phyloP scores from a whole-genome alignment of 1,284 basidiomycete genomes.

The Ustilago nuda region DNA sequence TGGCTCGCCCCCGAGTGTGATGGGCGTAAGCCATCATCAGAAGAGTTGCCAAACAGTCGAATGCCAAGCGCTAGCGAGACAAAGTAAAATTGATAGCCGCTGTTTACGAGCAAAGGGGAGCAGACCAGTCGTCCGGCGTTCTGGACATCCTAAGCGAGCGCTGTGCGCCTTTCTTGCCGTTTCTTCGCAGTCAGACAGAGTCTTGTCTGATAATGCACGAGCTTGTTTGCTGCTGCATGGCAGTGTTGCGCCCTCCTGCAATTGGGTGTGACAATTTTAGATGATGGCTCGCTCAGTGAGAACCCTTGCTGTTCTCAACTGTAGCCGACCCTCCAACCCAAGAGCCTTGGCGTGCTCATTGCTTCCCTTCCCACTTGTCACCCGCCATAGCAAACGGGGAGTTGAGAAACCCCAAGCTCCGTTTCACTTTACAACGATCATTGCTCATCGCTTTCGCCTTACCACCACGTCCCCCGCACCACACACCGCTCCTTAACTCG shows the following conservation, averaged over 20 bases:
- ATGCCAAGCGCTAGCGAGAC: slow-evolving; percentile 1
- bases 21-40: slow-evolving; percentile 3
- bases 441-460: neutral
- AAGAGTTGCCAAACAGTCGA: neutral
- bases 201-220: slow-evolving; percentile 18
- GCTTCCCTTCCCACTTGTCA: neutral
- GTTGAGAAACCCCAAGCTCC: neutral
- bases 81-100: slow-evolving; percentile 3
- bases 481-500: neutral
- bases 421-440: neutral
- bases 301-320: neutral
- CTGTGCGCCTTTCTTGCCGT: neutral
- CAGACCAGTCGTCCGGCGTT: slow-evolving; percentile 1
- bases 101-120: neutral
- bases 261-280: neutral
- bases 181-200: neutral
- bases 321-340: slow-evolving; percentile 6
- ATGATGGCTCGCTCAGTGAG: neutral
- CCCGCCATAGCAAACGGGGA: neutral
- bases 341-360: slow-evolving; percentile 20
- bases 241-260: slow-evolving; percentile 4
- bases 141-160: neutral
- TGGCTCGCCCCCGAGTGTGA: neutral
- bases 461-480: neutral
- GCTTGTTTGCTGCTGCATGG: neutral